Evolutionary conservation across 2,329 filamentous ascomycete genomes (phyloP).

Genomic region (Talaromyces verruculosus): DNA sequence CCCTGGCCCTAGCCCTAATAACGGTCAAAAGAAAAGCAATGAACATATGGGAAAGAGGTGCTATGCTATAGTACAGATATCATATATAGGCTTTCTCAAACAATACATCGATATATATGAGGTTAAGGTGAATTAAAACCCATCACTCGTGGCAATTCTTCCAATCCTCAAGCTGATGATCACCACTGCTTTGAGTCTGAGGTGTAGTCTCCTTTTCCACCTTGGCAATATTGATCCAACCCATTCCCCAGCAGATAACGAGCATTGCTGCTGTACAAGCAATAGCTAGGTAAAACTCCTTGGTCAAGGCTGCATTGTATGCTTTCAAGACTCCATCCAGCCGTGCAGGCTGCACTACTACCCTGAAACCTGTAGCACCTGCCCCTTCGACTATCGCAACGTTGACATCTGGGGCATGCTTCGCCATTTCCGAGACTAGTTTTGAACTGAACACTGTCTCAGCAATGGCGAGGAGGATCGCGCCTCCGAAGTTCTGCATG

Average conservation of each 20-base stretch:
- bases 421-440: conserved; percentile 19
- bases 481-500: conserved; percentile 6
- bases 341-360: conserved; percentile 20
- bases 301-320: conserved; percentile 31
- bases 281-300: conserved; percentile 30
- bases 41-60: background rate
- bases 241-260: background rate
- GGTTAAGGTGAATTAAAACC: background rate
- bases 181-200: background rate
- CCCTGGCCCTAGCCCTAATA: background rate
- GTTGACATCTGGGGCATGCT: conserved; percentile 21
- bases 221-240: background rate
- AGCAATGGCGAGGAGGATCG: conserved; percentile 3
- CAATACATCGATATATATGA: background rate
- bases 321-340: conserved; percentile 33
- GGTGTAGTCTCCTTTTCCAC: background rate
- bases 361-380: conserved; percentile 30
- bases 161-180: background rate
- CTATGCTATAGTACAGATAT: background rate
- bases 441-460: conserved; percentile 29
- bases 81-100: background rate
- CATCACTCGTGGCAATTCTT: background rate
- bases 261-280: conserved; percentile 28
- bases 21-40: background rate
- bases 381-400: conserved; percentile 15